A percentile compares a stretch with the other conserved stretches of the same genome.
phyloP scores from a whole-genome alignment of 2,329 filamentous ascomycete genomes.

The Fusarium nygamai region DNA sequence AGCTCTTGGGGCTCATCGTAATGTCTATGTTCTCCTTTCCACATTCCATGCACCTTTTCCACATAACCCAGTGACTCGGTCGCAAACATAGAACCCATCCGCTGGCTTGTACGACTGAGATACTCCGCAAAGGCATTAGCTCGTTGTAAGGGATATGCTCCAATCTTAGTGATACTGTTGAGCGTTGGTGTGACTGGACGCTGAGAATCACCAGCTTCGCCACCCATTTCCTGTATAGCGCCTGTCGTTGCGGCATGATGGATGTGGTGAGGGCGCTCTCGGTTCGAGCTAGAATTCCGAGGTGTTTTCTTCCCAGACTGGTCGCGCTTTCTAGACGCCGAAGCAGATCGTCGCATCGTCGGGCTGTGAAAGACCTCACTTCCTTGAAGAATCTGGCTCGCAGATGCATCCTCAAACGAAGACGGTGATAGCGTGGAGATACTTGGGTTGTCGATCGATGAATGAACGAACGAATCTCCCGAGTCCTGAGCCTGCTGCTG shows the following conservation, averaged over 20 bases:
- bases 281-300: constrained; percentile 27
- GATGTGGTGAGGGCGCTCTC: constrained; percentile 13
- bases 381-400: constrained; percentile 87
- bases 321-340: constrained; percentile 46
- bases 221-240: constrained; percentile 38
- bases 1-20: constrained; percentile 73
- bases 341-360: constrained; percentile 66
- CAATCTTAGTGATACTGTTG: constrained; percentile 66
- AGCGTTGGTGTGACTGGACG: constrained; percentile 54
- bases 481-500: constrained; percentile 53
- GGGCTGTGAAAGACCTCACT: constrained; percentile 91
- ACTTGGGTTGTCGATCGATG: constrained; percentile 76
- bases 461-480: constrained; percentile 79
- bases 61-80: constrained; percentile 96
- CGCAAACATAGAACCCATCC: constrained; percentile 83
- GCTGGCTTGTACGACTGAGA: constrained; percentile 79
- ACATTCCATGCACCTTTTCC: constrained; percentile 97
- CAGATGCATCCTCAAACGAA: constrained; percentile 81
- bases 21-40: constrained; percentile 89
- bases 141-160: constrained; percentile 82
- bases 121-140: constrained; percentile 86
- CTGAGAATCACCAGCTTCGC: constrained; percentile 25
- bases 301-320: constrained; percentile 17
- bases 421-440: constrained; percentile 76
- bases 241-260: constrained; percentile 54